Base-by-base conservation (phyloP, 2,329 filamentous ascomycete species). In the Pseudogymnoascus verrucosus region DNA sequence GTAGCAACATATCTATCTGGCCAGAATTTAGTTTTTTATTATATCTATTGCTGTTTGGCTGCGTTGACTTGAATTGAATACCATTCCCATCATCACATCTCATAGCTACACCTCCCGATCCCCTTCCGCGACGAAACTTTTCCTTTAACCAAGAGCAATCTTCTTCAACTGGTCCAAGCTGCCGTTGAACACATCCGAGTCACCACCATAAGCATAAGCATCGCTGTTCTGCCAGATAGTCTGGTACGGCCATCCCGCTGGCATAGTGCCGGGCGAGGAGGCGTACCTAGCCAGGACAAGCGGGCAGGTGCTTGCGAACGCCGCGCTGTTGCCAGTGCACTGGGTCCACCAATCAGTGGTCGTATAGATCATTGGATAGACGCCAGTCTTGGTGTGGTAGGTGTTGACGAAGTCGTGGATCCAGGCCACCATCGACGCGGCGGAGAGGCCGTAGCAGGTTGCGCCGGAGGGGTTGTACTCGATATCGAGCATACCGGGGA, bases 401-500 rank as follows among this genome's bases (percentile, higher is more conserved):
- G 76, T 78, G 60, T 81, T 73, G 65, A 79, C 78, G 71, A 85
- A 85, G 65, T 79, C 78, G 64, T 74, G 70, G 72, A 85, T 80
- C 82, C 82, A 85, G 16, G 74, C 68, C 1, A 82, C 78, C 76
- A 83, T 82, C 39, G 70, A 73, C n/a, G 73, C 73, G 3, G 71
- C 64, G 51, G 77, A 78, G 65, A 82, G 72, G 5, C 78, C 80
- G 66, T 76, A 81, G 72, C 81, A 83, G 7, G 47, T 54, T 61
- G 71, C 69, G 5, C 76, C 74, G 42, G 68, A 70, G 11, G 74
- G 73, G 64, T 73, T 74, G 64, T 75, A 77, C 73, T 84, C 82
- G 11, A 84, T 74, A 67, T 84, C 82, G 5, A 85, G 75, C 81
- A 84, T 83, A 3, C 82, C 82, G 0, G 82, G 83, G 0, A 85